phyloP scores from a whole-genome alignment of 2,329 filamentous ascomycete genomes.

The Pseudogymnoascus sp. region DNA sequence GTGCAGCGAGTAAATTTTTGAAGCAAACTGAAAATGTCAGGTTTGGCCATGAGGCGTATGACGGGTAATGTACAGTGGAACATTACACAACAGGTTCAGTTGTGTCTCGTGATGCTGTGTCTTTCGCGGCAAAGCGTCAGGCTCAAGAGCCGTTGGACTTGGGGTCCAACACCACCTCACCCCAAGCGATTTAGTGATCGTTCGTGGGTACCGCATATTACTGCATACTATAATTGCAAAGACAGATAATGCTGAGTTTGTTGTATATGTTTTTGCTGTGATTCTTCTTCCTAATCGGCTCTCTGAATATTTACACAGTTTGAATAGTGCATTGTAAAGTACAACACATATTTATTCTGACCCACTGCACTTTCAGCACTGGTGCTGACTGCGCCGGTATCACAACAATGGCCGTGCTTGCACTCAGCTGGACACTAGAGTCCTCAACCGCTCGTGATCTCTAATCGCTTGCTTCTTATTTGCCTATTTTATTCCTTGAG shows the following conservation, averaged over 20 bases:
- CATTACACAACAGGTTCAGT: neutral
- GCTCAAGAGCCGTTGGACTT: neutral
- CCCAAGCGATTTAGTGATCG: neutral
- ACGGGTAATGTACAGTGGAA: neutral
- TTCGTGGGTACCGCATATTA: too few relatives aligned
- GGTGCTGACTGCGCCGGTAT: neutral
- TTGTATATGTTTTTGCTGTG: too few relatives aligned
- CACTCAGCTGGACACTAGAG: neutral
- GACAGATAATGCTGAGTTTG: neutral
- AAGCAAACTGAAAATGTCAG: neutral
- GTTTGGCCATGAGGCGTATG: neutral
- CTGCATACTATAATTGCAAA: neutral
- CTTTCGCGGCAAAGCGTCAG: neutral
- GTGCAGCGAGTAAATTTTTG: neutral
- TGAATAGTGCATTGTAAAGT: neutral
- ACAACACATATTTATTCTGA: neutral
- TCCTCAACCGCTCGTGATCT: neutral
- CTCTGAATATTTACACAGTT: neutral
- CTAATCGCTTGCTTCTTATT: slow-evolving; percentile 1
- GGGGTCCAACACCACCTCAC: neutral
- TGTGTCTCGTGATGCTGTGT: neutral
- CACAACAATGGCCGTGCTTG: neutral
- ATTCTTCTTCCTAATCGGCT: too few relatives aligned
- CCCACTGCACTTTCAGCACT: neutral
- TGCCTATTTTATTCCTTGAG: neutral